Base-by-base conservation (phyloP, 352 stramenopile genomes). In the Blastocystis sp. region DNA sequence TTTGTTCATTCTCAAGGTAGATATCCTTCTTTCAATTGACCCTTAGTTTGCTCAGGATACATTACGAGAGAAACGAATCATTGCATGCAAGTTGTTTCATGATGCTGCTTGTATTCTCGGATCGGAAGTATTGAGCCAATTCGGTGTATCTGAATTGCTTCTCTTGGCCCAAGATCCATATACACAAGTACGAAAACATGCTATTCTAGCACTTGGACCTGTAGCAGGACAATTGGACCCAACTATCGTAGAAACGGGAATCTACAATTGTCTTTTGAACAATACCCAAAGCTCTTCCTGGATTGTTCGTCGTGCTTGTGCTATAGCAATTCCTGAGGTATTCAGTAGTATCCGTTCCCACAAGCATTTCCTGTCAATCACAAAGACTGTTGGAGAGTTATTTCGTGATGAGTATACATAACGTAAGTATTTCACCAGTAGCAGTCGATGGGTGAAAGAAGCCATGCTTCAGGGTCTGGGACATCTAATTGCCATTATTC, bases 391-490 rank as follows among this genome's bases (percentile, higher is more conserved):
- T 6, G 71, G 71, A 43, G 71, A 83, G 32, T 37, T 83, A 24
- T 83, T 83, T 42, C 71, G 71, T 29, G 71, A 83, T 37, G 71
- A 83, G 71, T 83, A 9, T 27, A 49, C 0, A 14, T 29, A 32
- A 19, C 1, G 35, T 11, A 5, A 27, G 6, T 3, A 19, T 24
- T 9, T 37, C 1, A 83, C 49, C 2, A 21, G 11, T 52, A 83
- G 71, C 46, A 83, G 66, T 56, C 35, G 19, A 11, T 83, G 35
- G 29, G 71, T 83, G 71, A 83, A 83, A 32, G 51, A 83, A 37
- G 71, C 71, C 19, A 83, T 83, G 71, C 51, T 83, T 52, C 71
- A 83, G 71, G 58, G 43, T n/a, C 21, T 83, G 16, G 71, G 71
- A 39, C 71, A 83, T 24, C 16, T 83, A 11, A 83, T 83, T 29